A percentile compares a stretch with the other conserved stretches of the same genome.
Evolutionary conservation across 345 rosid genomes (phyloP).

Genomic region (Rhodomyrtus tomentosa): DNA sequence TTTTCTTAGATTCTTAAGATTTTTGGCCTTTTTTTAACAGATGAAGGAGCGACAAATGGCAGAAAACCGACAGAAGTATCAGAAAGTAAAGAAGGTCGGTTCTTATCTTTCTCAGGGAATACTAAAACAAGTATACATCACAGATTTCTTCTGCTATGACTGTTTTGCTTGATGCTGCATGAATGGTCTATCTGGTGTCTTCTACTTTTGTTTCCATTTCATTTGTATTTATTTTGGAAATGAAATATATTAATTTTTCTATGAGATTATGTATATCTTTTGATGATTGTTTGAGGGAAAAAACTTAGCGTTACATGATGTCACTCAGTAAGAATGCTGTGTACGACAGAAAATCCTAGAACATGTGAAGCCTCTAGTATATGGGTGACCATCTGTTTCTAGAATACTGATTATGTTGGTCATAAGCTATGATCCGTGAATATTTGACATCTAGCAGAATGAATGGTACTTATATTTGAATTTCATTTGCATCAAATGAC

Average conservation of each 20-base stretch:
- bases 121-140: background rate
- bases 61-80: slow-evolving; percentile 91
- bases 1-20: background rate
- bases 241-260: background rate
- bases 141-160: background rate
- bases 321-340: background rate
- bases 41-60: slow-evolving; percentile 97
- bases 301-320: background rate
- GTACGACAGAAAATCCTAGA: background rate
- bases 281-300: background rate
- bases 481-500: background rate
- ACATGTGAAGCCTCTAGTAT: background rate
- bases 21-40: slow-evolving; percentile 23
- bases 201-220: background rate
- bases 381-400: background rate
- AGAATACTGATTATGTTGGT: background rate
- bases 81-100: slow-evolving; percentile 88
- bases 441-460: background rate
- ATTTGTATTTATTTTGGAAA: background rate
- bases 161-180: background rate
- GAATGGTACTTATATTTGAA: background rate
- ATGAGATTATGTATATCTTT: background rate
- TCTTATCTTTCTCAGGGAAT: background rate
- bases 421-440: background rate
- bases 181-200: background rate